Evolutionary conservation across 2,329 filamentous ascomycete genomes (phyloP).

Genomic region (Knufia fluminis): DNA sequence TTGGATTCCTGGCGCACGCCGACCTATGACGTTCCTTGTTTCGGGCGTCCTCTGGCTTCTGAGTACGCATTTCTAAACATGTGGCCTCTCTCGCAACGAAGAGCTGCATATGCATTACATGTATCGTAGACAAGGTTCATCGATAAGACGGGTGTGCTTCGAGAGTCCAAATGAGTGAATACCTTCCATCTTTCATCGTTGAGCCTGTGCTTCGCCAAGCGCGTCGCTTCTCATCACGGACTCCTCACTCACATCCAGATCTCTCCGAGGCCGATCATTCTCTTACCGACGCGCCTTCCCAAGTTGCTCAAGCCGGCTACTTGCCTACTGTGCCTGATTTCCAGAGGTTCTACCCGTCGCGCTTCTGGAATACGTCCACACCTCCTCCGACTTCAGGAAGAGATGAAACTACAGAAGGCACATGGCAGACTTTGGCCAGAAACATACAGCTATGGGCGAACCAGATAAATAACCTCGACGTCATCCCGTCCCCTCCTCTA

Average conservation of each 20-base stretch:
- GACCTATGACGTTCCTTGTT: background rate
- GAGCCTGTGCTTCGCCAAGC: conserved; percentile 37
- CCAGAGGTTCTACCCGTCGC: conserved; percentile 21
- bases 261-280: conserved; percentile 17
- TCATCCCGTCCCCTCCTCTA: conserved; percentile 21
- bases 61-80: background rate
- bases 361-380: conserved; percentile 19
- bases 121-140: background rate
- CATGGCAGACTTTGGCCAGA: conserved; percentile 20
- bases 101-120: background rate
- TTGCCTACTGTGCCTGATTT: conserved; percentile 22
- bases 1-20: too few relatives aligned
- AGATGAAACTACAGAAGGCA: conserved; percentile 18
- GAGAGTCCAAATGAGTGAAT: conserved; percentile 32
- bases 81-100: background rate
- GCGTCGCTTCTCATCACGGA: conserved; percentile 30
- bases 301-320: conserved; percentile 7
- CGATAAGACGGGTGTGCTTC: background rate
- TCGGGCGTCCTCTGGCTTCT: background rate
- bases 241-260: conserved; percentile 14
- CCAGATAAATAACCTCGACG: conserved; percentile 22
- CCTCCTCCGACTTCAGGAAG: conserved; percentile 13
- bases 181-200: conserved; percentile 35
- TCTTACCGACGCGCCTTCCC: background rate
- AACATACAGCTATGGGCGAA: conserved; percentile 23